A percentile compares a stretch with the other conserved stretches of the same genome.
phyloP scores from a whole-genome alignment of 345 rosid genomes.

The Hirschfeldia incana region DNA sequence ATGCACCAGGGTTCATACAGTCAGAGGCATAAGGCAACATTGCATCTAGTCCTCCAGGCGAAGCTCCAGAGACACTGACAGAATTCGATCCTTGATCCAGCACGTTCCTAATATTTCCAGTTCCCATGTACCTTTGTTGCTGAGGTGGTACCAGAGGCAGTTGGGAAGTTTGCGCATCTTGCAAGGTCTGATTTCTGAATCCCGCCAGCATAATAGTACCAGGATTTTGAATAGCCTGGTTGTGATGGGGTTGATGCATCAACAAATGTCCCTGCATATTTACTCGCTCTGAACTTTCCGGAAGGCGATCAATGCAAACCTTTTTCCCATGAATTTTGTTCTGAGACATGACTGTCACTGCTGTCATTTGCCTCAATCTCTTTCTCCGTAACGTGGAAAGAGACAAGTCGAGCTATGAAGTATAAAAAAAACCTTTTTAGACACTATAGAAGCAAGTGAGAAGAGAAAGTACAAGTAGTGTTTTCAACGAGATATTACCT shows the following conservation, averaged over 20 bases:
- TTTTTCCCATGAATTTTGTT: conserved; percentile 76
- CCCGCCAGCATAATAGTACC: conserved; percentile 50
- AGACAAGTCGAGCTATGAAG: conserved; percentile 71
- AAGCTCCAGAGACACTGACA: conserved; percentile 52
- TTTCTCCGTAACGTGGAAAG: conserved; percentile 62
- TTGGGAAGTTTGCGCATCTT: conserved; percentile 55
- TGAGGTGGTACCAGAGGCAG: conserved; percentile 55
- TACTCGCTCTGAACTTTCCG: conserved; percentile 65
- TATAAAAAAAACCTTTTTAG: conserved; percentile 28
- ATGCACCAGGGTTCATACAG: conserved; percentile 50
- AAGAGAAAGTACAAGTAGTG: conserved; percentile 22
- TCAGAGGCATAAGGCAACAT: conserved; percentile 57
- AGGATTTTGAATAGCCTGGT: conserved; percentile 56
- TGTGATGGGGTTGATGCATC: conserved; percentile 61
- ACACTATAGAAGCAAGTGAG: conserved; percentile 16
- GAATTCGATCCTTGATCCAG: conserved; percentile 65
- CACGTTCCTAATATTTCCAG: conserved; percentile 58
- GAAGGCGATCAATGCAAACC: conserved; percentile 66
- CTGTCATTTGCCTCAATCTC: conserved; percentile 70
- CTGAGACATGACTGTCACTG: conserved; percentile 58
- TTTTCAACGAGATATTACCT: conserved; percentile 48
- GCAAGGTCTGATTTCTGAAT: conserved; percentile 56
- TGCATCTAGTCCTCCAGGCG: conserved; percentile 69
- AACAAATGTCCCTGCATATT: conserved; percentile 52
- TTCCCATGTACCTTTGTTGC: conserved; percentile 56